These are phyloP conservation scores for Mucor circinelloides DNA, from an alignment of 371 early-diverging fungal genomes.

Conservation along the genomic window DNA sequence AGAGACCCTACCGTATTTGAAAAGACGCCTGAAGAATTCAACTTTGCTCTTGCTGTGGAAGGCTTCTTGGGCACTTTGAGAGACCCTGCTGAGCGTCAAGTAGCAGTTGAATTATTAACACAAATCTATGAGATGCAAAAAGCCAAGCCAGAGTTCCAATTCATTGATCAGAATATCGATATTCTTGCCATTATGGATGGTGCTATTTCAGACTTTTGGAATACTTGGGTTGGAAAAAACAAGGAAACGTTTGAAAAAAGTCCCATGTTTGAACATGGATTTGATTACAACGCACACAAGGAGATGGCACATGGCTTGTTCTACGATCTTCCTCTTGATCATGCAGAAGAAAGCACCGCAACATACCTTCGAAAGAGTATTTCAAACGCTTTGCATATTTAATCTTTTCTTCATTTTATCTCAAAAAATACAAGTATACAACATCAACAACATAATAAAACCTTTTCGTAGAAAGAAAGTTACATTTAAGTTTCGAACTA, in stretches of 20 bases:
- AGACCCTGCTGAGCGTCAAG: slow-evolving; percentile 87
- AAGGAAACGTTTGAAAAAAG: slow-evolving; percentile 28
- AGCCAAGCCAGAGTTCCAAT: slow-evolving; percentile 61
- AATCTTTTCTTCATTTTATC: neutral
- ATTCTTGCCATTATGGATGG: slow-evolving; percentile 64
- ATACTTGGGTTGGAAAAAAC: slow-evolving; percentile 60
- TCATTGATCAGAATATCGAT: slow-evolving; percentile 60
- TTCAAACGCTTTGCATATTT: slow-evolving; percentile 7
- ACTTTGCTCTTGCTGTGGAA: slow-evolving; percentile 79
- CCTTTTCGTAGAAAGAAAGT: too few relatives aligned
- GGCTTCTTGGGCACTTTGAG: slow-evolving; percentile 65
- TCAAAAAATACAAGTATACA: neutral
- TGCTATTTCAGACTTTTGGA: slow-evolving; percentile 74
- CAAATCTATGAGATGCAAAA: slow-evolving; percentile 67
- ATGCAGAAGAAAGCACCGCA: slow-evolving; percentile 65
- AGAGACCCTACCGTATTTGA: slow-evolving; percentile 85
- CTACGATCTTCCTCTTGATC: slow-evolving; percentile 79
- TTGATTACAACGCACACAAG: slow-evolving; percentile 65
- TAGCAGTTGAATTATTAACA: slow-evolving; percentile 73
- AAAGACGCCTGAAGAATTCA: slow-evolving; percentile 85
- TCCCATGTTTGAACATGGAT: slow-evolving; percentile 28
- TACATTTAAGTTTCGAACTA: too few relatives aligned
- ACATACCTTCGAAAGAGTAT: slow-evolving; percentile 52
- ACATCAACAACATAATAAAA: neutral
- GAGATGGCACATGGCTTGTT: slow-evolving; percentile 71